Percentiles rank a stretch among this genome's conserved stretches.
These are phyloP conservation scores for Myxozyma monticola DNA, from an alignment of 805 yeast genomes.

Conservation along the genomic window DNA sequence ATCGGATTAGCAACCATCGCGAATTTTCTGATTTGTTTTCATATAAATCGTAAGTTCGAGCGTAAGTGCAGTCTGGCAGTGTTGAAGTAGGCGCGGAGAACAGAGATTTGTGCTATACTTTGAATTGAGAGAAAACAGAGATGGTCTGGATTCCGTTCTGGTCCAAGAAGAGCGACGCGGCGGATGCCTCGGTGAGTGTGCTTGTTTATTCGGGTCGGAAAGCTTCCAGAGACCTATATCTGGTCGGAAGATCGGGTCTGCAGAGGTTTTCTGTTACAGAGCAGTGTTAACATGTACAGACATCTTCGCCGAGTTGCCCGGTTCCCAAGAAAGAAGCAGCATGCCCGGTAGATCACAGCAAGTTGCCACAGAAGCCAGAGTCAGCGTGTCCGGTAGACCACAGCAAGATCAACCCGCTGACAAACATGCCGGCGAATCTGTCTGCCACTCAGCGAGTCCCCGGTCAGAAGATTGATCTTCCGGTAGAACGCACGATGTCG, in stretches of 20 bases:
- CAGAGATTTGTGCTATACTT: no score
- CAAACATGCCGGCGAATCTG: slow-evolving; percentile 39
- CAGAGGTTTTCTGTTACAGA: background rate
- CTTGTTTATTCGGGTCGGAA: no score
- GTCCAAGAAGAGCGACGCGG: slow-evolving; percentile 8
- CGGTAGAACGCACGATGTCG: slow-evolving; percentile 81
- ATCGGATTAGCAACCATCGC: no score
- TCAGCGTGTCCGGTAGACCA: slow-evolving; percentile 45
- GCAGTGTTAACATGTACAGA: no score
- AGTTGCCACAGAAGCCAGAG: slow-evolving; percentile 16
- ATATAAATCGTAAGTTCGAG: no score
- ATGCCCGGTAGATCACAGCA: slow-evolving; percentile 48
- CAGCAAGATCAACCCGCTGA: slow-evolving; percentile 29
- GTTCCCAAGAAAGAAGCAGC: slow-evolving; percentile 29
- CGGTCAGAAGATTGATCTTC: slow-evolving; percentile 68
- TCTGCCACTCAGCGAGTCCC: slow-evolving; percentile 84
- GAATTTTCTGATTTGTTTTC: no score
- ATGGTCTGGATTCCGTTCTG: slow-evolving; percentile 32
- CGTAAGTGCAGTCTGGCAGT: no score
- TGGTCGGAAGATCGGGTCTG: background rate
- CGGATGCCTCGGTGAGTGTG: slow-evolving; percentile 2
- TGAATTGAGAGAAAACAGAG: no score
- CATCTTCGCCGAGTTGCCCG: no score
- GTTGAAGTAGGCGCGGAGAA: no score
- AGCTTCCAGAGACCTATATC: no score